Base-by-base conservation (phyloP, 2,329 filamentous ascomycete species). In the Remersonia thermophila region DNA sequence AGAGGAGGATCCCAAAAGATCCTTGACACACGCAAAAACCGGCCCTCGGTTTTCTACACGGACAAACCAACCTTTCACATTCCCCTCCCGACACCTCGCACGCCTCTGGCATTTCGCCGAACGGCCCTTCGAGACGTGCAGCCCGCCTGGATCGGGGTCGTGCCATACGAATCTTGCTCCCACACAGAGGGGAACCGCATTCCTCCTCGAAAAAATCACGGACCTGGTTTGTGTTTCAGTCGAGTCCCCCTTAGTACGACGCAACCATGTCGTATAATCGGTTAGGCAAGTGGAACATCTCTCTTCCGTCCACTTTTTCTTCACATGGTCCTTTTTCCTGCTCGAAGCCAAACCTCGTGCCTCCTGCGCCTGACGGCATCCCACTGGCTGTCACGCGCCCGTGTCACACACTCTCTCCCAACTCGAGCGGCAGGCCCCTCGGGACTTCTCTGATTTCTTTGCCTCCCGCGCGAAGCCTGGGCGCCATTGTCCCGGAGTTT, bases 201-300 rank as follows among this genome's bases (percentile, higher is more conserved):
- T 33, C 37, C 31, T 27, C 20, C 20, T 32, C 36, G 20, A 6
- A 23, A 9, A 5, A 23, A 23, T 9, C 5, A 9, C 20, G 9
- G 20, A 23, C 5, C 9, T 23, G 20, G n/a, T 17, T 30, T 35
- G 14, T 40, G 32, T 39, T 30, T 38, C 37, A 39, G 32, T 38
- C 36, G 9, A 23, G 20, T 39, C 45, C 45, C 39, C 44, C 40
- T 35, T 33, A 32, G 31, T 37, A 32, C 38, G 32, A 33, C 31
- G 33, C 39, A 52, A 61, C 56, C 61, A 82, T 83, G 77, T 73
- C 76, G 55, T 84, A 84, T 65, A 81, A 83, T 65, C 75, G 77
- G 51, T 60, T 83, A 67, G 75, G 79, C 74, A 69, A 64, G 74
- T 73, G 42, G 42, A 46, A 40, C 33, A 15, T 29, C n/a, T 29